Evolutionary conservation across 1,139 yeast species (phyloP), one percentile per base, ranked within the genome.

Genomic region (Pichia sp.): DNA sequence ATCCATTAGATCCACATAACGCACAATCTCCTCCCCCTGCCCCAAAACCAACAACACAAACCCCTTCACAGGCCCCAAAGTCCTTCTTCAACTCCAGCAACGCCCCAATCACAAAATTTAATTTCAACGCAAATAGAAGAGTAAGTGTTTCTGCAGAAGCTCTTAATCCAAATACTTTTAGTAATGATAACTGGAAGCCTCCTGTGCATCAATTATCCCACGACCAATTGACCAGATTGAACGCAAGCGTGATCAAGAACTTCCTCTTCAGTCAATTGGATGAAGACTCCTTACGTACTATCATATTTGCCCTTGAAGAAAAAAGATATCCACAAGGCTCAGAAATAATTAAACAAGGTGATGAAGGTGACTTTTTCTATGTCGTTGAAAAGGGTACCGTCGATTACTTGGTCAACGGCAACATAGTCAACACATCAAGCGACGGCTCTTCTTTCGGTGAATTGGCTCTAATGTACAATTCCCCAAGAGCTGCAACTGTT

Each of bases 401-500:
- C 46, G 94, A 88, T 55, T 90, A 83, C 61, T 77, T 76, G 57
- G 91, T 86, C 40, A 80, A 88, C 62, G 91, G 85, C 44, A 67
- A 77, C 45, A 78, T 81, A 60, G 94, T 90, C 44, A 85, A 81
- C 59, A 73, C 86, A 3, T 79, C 89, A 27, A 84, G 87, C 19
- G 82, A 89, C 40, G 97, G 98, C 4, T 81, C 96, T 7, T 85
- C 95, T 39, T 93, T 93, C 69, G 99, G 99, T 61, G 99, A 93
- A 67, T 77, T 93, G 62, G 99, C 99, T 2, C 77, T 93, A 60
- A 90, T 93, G 96, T 93, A 93, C 72, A 93, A 93, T 68, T 83
- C 97, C 19, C 98, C 98, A 52, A 81, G 99, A 68, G 99, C 98
- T 7, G 99, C 98, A 17, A 90, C 98, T 1, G 98, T 89, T 2